Evolutionary conservation across 2,329 filamentous ascomycete species (phyloP).

Genomic region (Aureobasidium leucospermi): DNA sequence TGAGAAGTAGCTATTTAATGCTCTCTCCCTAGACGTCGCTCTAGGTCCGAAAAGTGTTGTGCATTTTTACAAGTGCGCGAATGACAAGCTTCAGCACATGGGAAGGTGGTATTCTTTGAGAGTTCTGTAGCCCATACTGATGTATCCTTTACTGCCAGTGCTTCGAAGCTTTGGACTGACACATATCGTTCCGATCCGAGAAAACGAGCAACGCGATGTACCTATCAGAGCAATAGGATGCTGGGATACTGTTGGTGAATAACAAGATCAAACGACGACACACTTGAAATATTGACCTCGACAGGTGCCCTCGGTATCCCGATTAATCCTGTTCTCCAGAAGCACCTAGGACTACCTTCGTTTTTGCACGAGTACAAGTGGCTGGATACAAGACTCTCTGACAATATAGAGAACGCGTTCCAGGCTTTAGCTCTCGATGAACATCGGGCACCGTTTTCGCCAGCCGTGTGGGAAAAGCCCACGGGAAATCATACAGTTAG

Average conservation of each 20-base stretch:
- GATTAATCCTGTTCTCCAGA: constrained; percentile 23
- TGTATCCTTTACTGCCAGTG: neutral
- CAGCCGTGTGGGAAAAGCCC: constrained; percentile 42
- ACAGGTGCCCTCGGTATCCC: constrained; percentile 27
- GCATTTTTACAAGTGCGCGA: no score
- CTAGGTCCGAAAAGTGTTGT: no score
- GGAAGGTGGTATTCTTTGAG: no score
- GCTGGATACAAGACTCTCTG: constrained; percentile 29
- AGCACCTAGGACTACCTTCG: constrained; percentile 17
- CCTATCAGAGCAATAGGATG: constrained; percentile 39
- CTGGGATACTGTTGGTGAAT: constrained; percentile 41
- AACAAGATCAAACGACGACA: neutral
- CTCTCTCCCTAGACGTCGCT: no score
- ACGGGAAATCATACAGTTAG: constrained; percentile 20
- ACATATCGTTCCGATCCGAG: neutral
- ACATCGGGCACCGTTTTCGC: constrained; percentile 42
- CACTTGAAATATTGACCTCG: neutral
- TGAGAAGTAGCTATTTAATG: no score
- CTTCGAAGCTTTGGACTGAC: constrained; percentile 2
- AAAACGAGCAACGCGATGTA: constrained; percentile 21
- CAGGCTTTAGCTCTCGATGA: constrained; percentile 51
- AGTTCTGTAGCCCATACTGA: neutral
- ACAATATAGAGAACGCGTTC: constrained; percentile 46
- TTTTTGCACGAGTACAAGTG: constrained; percentile 27
- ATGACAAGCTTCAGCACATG: no score